Conservation (phyloP, 768 basidiomycete genomes). For the Lactarius indigo region DNA sequence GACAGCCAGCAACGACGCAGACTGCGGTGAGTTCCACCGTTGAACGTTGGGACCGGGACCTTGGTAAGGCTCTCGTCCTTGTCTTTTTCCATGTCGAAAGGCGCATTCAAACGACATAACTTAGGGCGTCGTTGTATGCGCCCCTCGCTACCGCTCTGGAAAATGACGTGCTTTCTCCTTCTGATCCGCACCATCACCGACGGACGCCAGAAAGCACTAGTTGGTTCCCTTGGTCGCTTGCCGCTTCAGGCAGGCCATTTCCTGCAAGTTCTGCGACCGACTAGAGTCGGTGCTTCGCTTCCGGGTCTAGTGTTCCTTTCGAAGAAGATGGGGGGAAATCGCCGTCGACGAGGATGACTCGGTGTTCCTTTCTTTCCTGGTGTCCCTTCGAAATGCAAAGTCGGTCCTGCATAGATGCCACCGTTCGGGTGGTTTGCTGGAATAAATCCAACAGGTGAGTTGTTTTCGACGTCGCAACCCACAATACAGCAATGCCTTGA, state of each 20-base stretch:
- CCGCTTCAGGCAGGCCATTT: not conserved
- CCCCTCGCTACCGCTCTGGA: not conserved
- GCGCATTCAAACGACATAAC: not conserved
- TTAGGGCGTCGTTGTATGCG: not conserved
- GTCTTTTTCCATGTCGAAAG: not conserved
- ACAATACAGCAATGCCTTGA: conserved; percentile 2
- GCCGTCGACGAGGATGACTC: not conserved
- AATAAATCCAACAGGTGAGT: no score
- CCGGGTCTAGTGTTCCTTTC: not conserved
- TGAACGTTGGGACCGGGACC: no score
- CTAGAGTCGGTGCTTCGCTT: no score
- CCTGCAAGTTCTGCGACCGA: not conserved
- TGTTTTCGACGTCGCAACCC: no score
- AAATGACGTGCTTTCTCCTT: not conserved
- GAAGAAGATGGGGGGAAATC: not conserved
- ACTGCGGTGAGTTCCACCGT: no score
- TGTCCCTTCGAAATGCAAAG: conserved; percentile 18
- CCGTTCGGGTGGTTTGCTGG: conserved; percentile 26
- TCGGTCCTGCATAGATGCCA: conserved; percentile 28
- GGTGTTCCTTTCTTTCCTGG: not conserved
- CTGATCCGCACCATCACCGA: not conserved
- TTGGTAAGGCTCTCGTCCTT: not conserved
- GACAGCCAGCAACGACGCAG: no score
- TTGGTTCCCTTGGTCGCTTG: not conserved
- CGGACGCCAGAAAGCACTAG: not conserved